Conservation (phyloP, 2,329 filamentous ascomycete genomes). For the Scopulariopsis brevicaulis region DNA sequence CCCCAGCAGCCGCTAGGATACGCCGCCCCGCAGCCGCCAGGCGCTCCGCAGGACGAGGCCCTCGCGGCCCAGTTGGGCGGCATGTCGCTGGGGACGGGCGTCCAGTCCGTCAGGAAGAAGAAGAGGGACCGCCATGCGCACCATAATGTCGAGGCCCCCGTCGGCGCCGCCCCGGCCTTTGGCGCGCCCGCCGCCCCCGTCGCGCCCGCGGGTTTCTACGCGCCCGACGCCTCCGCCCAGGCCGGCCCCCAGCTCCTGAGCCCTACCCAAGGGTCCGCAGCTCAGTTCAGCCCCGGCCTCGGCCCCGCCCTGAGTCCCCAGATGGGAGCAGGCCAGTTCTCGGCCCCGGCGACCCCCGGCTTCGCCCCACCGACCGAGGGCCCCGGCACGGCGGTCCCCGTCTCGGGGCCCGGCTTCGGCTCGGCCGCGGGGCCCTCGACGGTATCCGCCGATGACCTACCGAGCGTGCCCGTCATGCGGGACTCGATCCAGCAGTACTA, state of each 20-base stretch:
- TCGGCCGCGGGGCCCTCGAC: slow-evolving; percentile 26
- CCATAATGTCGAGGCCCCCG: slow-evolving; percentile 64
- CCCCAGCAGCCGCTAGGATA: slow-evolving; percentile 14
- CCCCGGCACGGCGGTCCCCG: slow-evolving; percentile 11
- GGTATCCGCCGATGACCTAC: slow-evolving; percentile 85
- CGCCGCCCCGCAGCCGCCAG: slow-evolving; percentile 21
- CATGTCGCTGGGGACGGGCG: slow-evolving; percentile 50
- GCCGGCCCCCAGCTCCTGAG: slow-evolving; percentile 23
- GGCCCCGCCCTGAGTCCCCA: not conserved
- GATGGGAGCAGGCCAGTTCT: slow-evolving; percentile 40
- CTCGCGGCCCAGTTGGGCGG: slow-evolving; percentile 67
- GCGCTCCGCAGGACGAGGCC: slow-evolving; percentile 25
- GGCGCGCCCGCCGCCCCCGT: slow-evolving; percentile 39
- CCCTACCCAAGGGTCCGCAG: slow-evolving; percentile 9
- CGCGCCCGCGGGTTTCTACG: slow-evolving; percentile 2
- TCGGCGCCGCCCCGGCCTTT: slow-evolving; percentile 56
- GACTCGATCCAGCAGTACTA: slow-evolving; percentile 78
- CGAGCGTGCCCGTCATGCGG: slow-evolving; percentile 77
- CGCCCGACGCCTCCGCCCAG: not conserved
- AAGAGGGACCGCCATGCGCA: slow-evolving; percentile 95
- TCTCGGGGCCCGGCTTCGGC: slow-evolving; percentile 13
- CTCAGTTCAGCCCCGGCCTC: slow-evolving; percentile 14
- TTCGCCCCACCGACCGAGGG: slow-evolving; percentile 12
- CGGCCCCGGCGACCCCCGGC: slow-evolving; percentile 40
- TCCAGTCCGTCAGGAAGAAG: slow-evolving; percentile 51